Percentiles rank a stretch among this genome's conserved stretches.
These are phyloP conservation scores for Gamsiella multidivaricata DNA, from an alignment of 192 early-diverging fungal genomes.

Conservation along the genomic window DNA sequence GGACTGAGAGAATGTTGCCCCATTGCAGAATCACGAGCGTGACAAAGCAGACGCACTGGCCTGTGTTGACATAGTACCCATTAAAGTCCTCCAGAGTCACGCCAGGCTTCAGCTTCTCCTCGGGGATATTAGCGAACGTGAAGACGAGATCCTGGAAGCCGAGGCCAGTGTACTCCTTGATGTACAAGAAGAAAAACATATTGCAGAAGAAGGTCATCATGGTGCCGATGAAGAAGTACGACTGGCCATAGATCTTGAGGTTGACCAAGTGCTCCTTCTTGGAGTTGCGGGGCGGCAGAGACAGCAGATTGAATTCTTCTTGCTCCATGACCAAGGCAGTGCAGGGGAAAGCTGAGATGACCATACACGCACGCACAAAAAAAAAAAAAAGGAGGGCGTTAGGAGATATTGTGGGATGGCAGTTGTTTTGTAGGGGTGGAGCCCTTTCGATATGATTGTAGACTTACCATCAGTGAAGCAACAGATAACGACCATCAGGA, in stretches of 20 bases:
- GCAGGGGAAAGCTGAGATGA: constrained; percentile 61
- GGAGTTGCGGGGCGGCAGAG: constrained; percentile 74
- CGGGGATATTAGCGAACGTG: constrained; percentile 29
- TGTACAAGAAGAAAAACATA: constrained; percentile 79
- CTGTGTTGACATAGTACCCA: constrained; percentile 54
- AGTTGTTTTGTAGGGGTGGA: background rate
- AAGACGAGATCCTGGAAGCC: constrained; percentile 50
- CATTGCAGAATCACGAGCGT: constrained; percentile 70
- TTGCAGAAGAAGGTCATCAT: constrained; percentile 74
- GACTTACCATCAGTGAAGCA: constrained; percentile 71
- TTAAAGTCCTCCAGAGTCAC: constrained; percentile 61
- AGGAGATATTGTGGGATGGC: background rate
- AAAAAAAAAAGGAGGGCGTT: background rate
- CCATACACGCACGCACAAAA: constrained; percentile 50
- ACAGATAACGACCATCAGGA: constrained; percentile 83
- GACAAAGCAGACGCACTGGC: constrained; percentile 72
- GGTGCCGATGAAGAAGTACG: constrained; percentile 83
- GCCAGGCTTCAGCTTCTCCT: constrained; percentile 52
- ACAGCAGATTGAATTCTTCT: constrained; percentile 80
- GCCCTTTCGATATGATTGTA: no score
- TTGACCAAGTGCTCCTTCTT: constrained; percentile 76
- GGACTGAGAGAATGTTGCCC: constrained; percentile 66
- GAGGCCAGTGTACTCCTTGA: constrained; percentile 69
- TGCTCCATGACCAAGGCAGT: constrained; percentile 81
- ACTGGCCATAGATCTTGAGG: constrained; percentile 71